Percentiles rank a stretch among this genome's conserved stretches.
These are phyloP conservation scores for Heracleum sosnowskyi DNA, from an alignment of 129 eudicot genomes.

Conservation along the genomic window DNA sequence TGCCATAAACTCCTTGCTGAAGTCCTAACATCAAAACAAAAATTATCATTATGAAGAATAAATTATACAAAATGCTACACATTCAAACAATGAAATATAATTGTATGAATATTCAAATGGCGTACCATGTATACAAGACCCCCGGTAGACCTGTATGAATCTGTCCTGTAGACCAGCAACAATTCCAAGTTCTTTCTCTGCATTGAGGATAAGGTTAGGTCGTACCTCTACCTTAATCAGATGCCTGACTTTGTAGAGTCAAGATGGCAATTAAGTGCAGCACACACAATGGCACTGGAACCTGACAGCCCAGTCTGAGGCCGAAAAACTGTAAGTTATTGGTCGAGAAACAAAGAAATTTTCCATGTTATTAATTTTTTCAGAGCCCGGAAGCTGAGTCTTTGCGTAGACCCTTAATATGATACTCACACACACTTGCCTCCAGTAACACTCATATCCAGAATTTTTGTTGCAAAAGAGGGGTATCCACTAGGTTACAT, in stretches of 20 bases:
- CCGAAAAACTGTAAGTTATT: conserved; percentile 6
- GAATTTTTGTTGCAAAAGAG: too few relatives aligned
- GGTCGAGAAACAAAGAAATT: too few relatives aligned
- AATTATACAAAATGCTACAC: not conserved
- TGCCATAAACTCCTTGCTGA: conserved; percentile 59
- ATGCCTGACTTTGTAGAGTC: conserved; percentile 74
- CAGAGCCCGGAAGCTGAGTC: too few relatives aligned
- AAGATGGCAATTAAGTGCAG: conserved; percentile 90
- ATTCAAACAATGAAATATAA: not conserved
- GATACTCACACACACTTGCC: too few relatives aligned
- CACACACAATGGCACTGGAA: conserved; percentile 97
- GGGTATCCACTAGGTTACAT: too few relatives aligned
- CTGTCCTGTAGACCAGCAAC: conserved; percentile 95
- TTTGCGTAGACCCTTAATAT: too few relatives aligned
- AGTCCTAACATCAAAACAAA: conserved; percentile 40
- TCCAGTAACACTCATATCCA: not conserved
- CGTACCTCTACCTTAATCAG: conserved; percentile 63
- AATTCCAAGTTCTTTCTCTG: conserved; percentile 93
- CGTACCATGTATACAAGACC: conserved; percentile 90
- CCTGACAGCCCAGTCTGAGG: conserved; percentile 90
- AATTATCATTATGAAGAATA: not conserved
- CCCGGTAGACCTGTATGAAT: conserved; percentile 89
- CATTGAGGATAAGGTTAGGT: conserved; percentile 77
- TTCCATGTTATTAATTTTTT: too few relatives aligned
- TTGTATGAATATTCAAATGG: not conserved